phyloP scores from a whole-genome alignment of 495 filamentous ascomycete species.

The Neurospora sp. region DNA sequence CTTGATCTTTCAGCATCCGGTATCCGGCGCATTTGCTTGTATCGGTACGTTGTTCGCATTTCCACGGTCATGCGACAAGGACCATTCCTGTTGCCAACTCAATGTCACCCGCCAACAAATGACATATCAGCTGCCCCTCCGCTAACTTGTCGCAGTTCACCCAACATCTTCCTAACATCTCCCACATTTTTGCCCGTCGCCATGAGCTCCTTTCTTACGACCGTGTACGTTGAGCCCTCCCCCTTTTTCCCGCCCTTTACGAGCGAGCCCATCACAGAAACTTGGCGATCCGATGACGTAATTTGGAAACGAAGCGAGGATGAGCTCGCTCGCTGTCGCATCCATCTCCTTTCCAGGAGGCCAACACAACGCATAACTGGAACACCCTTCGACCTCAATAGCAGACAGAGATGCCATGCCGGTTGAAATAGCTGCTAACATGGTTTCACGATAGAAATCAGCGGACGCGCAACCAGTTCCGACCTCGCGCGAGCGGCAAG shows the following conservation, averaged over 20 bases:
- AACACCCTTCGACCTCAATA: background rate
- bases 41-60: conserved; percentile 9
- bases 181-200: conserved; percentile 1
- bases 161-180: conserved; percentile 9
- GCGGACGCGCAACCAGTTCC: conserved; percentile 81
- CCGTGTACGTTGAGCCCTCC: conserved; percentile 20
- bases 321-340: background rate
- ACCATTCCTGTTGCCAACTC: conserved; percentile 1
- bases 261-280: background rate
- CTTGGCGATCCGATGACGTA: conserved; percentile 2
- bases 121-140: background rate
- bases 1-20: background rate
- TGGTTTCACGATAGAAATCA: conserved; percentile 55
- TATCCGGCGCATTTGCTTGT: conserved; percentile 1
- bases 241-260: conserved; percentile 3
- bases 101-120: conserved; percentile 22
- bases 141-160: conserved; percentile 11
- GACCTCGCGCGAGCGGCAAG: conserved; percentile 75
- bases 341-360: background rate
- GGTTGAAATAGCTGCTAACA: conserved; percentile 10
- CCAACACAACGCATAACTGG: background rate
- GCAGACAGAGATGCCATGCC: background rate
- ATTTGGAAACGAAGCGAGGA: background rate
- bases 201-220: conserved; percentile 29
- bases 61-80: conserved; percentile 2